Evolutionary conservation across 2,329 filamentous ascomycete genomes (phyloP), one percentile per base, ranked within the genome.

Genomic region (Leptoxyphium fumago): DNA sequence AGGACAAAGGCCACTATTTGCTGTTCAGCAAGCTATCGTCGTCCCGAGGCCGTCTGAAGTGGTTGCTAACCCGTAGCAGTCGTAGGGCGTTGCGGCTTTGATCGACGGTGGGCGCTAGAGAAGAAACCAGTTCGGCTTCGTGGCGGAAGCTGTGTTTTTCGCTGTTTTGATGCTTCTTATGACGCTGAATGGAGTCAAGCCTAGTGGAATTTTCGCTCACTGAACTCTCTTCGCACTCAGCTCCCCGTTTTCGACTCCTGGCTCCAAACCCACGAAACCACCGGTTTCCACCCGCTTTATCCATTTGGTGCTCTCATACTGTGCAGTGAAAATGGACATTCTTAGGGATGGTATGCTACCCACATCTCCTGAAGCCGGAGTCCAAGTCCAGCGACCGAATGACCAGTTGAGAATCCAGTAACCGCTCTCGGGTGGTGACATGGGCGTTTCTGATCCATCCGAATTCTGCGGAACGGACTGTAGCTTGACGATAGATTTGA

Each of bases 331-430:
- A 46, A 89, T 69, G 0, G 84, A 88, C 77, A 88, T 81, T 43
- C 82, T 71, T 50, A 86, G 61, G 13, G 71, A 64, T 1, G 70
- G 62, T 40, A 80, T 67, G 21, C 21, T 21, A 30, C 69, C 64
- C 10, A 36, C 14, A 6, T 45, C 47, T 10, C 50, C 51, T 1
- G 50, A 44, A 5, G 48, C 43, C 1, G 56, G 58, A 2, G 49
- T 48, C 58, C 89, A 94, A 0, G 79, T 94, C 89, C 91, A 98
- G 28, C 91, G 75, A 1, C 87, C 87, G 65, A 98, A 98, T 0
- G 91, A 91, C 91, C 91, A 98, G 62, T 98, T 98, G 47, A 98
- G 73, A 39, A 98, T 94, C 59, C 91, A 95, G 44, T 84, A 36
- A 13, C 54, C 57, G 2, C 52, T 47, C 11, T 36, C 32, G 5